Base-by-base conservation (phyloP, 2,329 filamentous ascomycete genomes). In the Aspergillus fijiensis region DNA sequence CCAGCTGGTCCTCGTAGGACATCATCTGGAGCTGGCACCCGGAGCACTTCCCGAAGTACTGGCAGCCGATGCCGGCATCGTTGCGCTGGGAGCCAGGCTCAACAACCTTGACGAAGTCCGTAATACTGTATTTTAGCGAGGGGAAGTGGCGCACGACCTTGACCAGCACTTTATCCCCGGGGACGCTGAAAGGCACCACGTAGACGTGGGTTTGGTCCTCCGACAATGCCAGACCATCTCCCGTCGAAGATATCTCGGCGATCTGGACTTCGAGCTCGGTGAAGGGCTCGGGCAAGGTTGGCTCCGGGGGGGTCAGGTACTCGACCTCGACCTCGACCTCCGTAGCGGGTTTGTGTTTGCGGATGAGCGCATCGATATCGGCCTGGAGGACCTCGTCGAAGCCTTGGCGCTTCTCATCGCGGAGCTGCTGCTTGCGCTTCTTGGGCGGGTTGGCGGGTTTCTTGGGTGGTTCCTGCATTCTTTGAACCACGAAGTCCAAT, bases 11-110 rank as follows among this genome's bases (percentile, higher is more conserved):
- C 31, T 84, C 78, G 75, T 98, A 98, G 57, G 91, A 87, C 64
- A 99, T 85, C 91, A 98, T 97, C 80, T 99, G 95, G 76, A 98
- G 93, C 77, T 99, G 95, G 74, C 95, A 99, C 33, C 95, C 95
- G 10, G 89, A 91, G 77, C 95, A 99, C 57, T 83, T 84, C 47
- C 86, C 81, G 72, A 99, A 99, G 81, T 99, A 98, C 68, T 86
- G 84, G 80, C 95, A 99, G 59, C 83, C 83, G 67, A 96, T 84
- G 23, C 90, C 86, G 42, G 83, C 82, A 69, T 95, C 90, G 69
- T 96, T 89, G 69, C 95, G 89, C 57, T 89, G 81, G 1, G 87
- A 83, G 0, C 91, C 92, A 0, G 93, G 87, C 59, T 84, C 85
- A 39, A 88, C 79, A 48, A 98, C 85, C 61, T 88, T 88, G 70